Conservation (phyloP, 768 basidiomycete genomes). For the Russula ochroleuca region DNA sequence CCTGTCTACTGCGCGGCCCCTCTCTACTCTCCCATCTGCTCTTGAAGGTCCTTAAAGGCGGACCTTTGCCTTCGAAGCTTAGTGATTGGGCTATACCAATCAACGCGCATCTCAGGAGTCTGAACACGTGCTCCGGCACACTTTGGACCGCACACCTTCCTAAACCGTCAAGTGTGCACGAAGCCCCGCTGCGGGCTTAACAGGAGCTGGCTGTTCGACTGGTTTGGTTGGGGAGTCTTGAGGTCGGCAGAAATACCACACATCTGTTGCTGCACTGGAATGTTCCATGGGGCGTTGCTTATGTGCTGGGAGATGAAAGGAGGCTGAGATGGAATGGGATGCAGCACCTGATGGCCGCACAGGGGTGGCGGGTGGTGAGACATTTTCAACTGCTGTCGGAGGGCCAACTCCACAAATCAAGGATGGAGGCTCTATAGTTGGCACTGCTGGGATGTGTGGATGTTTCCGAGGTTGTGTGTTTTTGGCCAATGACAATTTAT, state of each 20-base stretch:
- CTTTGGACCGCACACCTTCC: too few species aligned
- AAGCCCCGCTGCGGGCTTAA: too few species aligned
- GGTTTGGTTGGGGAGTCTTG: neutral
- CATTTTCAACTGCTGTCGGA: neutral
- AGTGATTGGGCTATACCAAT: too few species aligned
- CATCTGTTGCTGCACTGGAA: neutral
- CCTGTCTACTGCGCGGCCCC: too few species aligned
- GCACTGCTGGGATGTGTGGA: neutral
- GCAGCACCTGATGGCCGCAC: neutral
- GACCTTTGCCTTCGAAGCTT: too few species aligned
- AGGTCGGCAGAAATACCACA: neutral
- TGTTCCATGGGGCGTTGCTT: neutral
- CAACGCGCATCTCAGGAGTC: too few species aligned
- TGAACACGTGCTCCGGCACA: too few species aligned
- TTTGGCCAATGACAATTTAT: too few species aligned
- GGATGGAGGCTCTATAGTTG: neutral
- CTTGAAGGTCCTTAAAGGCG: too few species aligned
- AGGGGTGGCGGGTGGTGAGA: neutral
- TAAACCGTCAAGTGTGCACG: too few species aligned
- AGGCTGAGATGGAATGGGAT: neutral
- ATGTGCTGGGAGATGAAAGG: neutral
- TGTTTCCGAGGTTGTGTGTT: neutral
- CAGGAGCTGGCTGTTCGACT: neutral
- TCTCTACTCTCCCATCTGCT: too few species aligned
- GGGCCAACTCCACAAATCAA: neutral